Evolutionary conservation across 257 asterid species (phyloP), one percentile per base, ranked within the genome.

Genomic region (Oldenlandia corymbosa): DNA sequence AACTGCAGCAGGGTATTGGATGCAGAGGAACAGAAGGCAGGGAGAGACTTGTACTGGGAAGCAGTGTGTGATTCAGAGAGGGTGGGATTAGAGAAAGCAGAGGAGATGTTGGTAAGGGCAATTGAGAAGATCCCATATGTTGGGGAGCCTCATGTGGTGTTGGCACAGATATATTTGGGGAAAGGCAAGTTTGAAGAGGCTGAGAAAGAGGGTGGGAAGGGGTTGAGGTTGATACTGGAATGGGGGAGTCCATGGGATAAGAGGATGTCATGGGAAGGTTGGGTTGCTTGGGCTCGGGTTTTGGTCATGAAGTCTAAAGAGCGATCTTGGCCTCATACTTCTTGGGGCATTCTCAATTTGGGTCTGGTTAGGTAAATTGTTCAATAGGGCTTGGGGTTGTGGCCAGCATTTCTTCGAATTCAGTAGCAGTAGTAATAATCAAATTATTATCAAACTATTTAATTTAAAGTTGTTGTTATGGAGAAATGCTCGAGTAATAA

Each of bases 241-340:
- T 88, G 96, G 98, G 98, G 94, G 20, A 81, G 91, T 48, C 85
- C 98, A 39, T 88, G 98, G 96, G 98, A 91, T 49, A 91, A 91
- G 87, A 86, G 96, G 70, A 88, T 85, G 84, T 68, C 94, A 21
- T 91, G 96, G 95, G 84, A 85, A 67, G 96, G 92, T 1, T 91
- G 98, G 96, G 64, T 91, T 53, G 90, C 96, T 26, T 91, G 96
- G 98, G 68, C 76, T 0, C 79, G 98, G 62, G 94, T 91, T 39
- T 26, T 91, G 77, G 48, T 83, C 7, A 75, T 68, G 80, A 83
- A 88, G 75, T 86, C 95, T 0, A 76, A 73, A 45, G 86, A 86
- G 2, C 85, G 48, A 34, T 67, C 88, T 4, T 91, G 96, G 98
- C 95, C 98, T 0, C 59, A 69, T 2, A 41, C 75, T 58, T 64